Evolutionary conservation across 2,329 filamentous ascomycete genomes (phyloP), one percentile per base, ranked within the genome.

Genomic region (Metarhizium guizhouense): DNA sequence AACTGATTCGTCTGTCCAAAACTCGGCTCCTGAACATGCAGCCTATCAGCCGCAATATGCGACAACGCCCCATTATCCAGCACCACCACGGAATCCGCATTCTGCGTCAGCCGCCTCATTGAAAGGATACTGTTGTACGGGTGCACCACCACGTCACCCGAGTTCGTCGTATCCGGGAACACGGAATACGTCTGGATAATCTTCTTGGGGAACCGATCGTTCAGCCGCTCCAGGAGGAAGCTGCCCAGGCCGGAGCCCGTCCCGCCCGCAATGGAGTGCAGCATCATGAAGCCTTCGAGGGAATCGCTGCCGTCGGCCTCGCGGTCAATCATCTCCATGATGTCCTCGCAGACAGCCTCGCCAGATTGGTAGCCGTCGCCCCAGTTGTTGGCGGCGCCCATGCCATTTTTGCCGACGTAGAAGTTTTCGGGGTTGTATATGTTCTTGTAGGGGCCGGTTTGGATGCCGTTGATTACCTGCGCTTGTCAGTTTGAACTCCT

Each of bases 361-460:
- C 92, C 94, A 54, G 90, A 92, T 62, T 94, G 86, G 73, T 99
- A 99, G 50, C 94, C 94, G 67, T 94, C 88, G 58, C 92, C 94
- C 94, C 94, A 99, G 72, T 97, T 99, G 73, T 99, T 99, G 49
- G 91, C 94, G 6, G 94, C 94, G 49, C 94, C 94, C 55, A 90
- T 85, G 56, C 94, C 94, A 74, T 93, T 88, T 70, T 96, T 95
- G 65, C 93, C 90, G 54, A 97, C 84, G 70, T 95, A 99, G 75
- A 97, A 96, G 77, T 99, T 99, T 73, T 99, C 94, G 0, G 94
- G 94, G 70, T 99, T 99, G 82, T 99, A 99, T 58, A 99, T 99
- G 71, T 99, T 97, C 72, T 87, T 90, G 78, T 99, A 99, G 0
- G 92, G 86, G 1, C 94, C 91, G 10, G 86, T 87, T 74, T 97